A percentile compares a stretch with the other conserved stretches of the same genome.
These are phyloP conservation scores for Skeletonema tropicum DNA, from an alignment of 108 stramenopile species.

Conservation along the genomic window DNA sequence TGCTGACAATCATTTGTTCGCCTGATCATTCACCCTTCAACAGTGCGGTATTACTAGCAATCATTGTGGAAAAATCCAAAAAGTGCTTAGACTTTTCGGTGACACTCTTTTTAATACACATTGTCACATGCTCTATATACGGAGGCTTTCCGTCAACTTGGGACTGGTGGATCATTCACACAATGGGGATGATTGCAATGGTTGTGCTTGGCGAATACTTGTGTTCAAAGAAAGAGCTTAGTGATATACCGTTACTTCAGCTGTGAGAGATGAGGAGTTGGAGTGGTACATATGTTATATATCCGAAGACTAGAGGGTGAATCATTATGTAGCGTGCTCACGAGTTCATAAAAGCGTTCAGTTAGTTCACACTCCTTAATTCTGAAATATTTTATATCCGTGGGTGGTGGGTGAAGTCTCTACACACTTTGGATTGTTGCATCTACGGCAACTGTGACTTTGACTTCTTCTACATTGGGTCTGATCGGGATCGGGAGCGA, in stretches of 20 bases:
- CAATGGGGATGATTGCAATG: constrained; percentile 77
- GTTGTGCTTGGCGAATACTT: constrained; percentile 82
- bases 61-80: constrained; percentile 76
- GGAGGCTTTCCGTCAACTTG: constrained; percentile 68
- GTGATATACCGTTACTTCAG: constrained; percentile 77
- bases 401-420: no score
- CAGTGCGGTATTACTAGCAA: constrained; percentile 58
- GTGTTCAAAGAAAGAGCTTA: constrained; percentile 77
- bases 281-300: no score
- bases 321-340: no score
- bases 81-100: constrained; percentile 86
- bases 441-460: no score
- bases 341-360: no score
- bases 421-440: no score
- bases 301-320: no score
- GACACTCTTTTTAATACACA: constrained; percentile 68
- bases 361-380: no score
- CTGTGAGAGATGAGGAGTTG: constrained; percentile 12
- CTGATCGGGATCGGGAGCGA: no score
- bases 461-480: no score
- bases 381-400: no score
- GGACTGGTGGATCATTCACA: constrained; percentile 87
- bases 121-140: constrained; percentile 34
- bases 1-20: background rate
- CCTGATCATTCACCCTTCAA: background rate